A percentile compares a stretch with the other conserved stretches of the same genome.
phyloP scores from a whole-genome alignment of 225 moss, liverwort and hornwort species.

The Sphagnum contortum region DNA sequence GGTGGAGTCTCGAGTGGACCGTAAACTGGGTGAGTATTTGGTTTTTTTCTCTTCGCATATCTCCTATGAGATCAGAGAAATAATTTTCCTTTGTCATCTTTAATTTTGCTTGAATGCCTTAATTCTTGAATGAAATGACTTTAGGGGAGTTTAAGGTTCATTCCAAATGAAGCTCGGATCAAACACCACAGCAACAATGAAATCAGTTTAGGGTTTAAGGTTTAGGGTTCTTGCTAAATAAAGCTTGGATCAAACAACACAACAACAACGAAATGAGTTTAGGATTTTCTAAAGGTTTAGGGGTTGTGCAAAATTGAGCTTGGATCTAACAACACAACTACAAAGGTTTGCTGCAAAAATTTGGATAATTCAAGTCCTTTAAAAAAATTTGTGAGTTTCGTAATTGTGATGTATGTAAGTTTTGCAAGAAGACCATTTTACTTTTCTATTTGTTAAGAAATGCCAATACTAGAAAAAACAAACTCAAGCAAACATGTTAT shows the following conservation, averaged over 20 bases:
- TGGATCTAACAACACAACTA: too few species aligned
- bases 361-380: too few species aligned
- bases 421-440: neutral
- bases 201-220: too few species aligned
- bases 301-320: too few species aligned
- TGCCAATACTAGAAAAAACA: neutral
- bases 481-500: neutral
- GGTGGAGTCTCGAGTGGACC: constrained; percentile 28
- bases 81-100: neutral
- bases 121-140: neutral
- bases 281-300: too few species aligned
- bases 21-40: constrained; percentile 41
- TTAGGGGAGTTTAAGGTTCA: neutral
- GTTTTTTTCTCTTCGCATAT: neutral
- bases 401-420: too few species aligned
- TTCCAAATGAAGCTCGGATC: neutral
- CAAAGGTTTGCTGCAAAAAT: too few species aligned
- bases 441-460: neutral
- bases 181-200: neutral
- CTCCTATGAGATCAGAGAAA: neutral
- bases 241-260: too few species aligned
- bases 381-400: too few species aligned
- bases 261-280: too few species aligned
- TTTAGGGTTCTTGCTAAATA: too few species aligned
- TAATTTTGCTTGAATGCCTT: neutral